Base-by-base conservation (phyloP, 2,329 filamentous ascomycete species). In the Bipolaris bicolor region DNA sequence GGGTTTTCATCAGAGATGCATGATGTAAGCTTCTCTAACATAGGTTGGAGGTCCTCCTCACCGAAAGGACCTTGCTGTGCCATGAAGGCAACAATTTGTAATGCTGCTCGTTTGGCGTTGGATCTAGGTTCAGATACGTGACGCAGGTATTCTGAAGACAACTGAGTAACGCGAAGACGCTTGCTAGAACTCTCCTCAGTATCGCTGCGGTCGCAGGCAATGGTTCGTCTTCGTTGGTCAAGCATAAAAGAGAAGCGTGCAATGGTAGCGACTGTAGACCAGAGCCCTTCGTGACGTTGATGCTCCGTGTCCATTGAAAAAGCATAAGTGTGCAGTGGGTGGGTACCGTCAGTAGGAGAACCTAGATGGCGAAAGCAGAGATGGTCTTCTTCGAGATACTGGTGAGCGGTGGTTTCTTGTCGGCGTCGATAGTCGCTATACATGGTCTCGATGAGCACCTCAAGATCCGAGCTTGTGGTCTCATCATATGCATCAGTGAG, bases 371-470 rank as follows among this genome's bases (percentile, higher is more conserved):
- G 82, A 72, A 64, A 80, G 64, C 44, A 82, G 70, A 97, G 72
- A 66, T 97, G 90, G 58, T 91, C 87, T n/a, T 96, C 78, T 62
- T 92, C 89, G 10, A 98, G 81, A 55, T 68, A 74, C 34, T 74
- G 72, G 40, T 70, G 68, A 20, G 65, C 63, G 24, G 68, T 68
- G 16, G 61, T 86, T 46, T 90, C 87, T 34, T 86, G 82, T 58
- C 92, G 84, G 62, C 82, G 88, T 3, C 86, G 82, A 75, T 98
- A 98, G 68, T 97, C 94, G 7, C 79, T 79, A 79, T 88, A 89
- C n/a, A 99, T 77, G 3, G 84, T 81, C 43, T 92, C 88, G 33
- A 88, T 72, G 1, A 97, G 76, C n/a, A 84, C 84, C 61, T 89
- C 85, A 5, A 96, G 63, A 45, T 72, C 66, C 53, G 71, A 64